These are phyloP conservation scores for Solanum etuberosum DNA, from an alignment of 257 asterid genomes.

Conservation along the genomic window DNA sequence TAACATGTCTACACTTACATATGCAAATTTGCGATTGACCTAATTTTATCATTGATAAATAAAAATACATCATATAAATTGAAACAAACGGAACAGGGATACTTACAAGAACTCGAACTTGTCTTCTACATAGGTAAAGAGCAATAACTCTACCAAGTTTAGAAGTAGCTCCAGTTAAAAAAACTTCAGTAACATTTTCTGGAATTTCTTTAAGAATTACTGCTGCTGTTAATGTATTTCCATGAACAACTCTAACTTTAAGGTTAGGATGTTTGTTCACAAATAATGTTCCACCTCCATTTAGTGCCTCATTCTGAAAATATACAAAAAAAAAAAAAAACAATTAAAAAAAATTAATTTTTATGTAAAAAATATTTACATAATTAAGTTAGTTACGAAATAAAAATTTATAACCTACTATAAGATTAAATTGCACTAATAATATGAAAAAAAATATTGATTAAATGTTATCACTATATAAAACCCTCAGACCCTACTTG, in stretches of 20 bases:
- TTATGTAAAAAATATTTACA: not conserved
- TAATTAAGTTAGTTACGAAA: not conserved
- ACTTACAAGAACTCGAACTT: constrained; percentile 65
- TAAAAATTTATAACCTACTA: too few species aligned
- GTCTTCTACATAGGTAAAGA: constrained; percentile 64
- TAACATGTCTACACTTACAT: not conserved
- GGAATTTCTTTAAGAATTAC: constrained; percentile 71
- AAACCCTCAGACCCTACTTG: too few species aligned
- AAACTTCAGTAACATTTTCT: constrained; percentile 46
- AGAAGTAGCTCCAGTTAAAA: constrained; percentile 85
- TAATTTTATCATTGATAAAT: not conserved
- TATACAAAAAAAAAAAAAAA: fast-evolving
- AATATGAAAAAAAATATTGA: too few species aligned
- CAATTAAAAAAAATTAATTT: not conserved
- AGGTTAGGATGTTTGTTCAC: constrained; percentile 71
- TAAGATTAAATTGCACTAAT: too few species aligned
- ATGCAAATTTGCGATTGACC: not conserved
- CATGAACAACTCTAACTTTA: constrained; percentile 82
- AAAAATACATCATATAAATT: not conserved
- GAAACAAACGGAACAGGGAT: not conserved
- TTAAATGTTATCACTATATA: too few species aligned
- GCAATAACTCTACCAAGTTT: constrained; percentile 93
- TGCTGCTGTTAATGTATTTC: constrained; percentile 94
- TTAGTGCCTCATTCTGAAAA: constrained; percentile 73
- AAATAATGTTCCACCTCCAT: constrained; percentile 88